Evolutionary conservation across 2,329 filamentous ascomycete species (phyloP).

Genomic region (Hypoxylon sp.): DNA sequence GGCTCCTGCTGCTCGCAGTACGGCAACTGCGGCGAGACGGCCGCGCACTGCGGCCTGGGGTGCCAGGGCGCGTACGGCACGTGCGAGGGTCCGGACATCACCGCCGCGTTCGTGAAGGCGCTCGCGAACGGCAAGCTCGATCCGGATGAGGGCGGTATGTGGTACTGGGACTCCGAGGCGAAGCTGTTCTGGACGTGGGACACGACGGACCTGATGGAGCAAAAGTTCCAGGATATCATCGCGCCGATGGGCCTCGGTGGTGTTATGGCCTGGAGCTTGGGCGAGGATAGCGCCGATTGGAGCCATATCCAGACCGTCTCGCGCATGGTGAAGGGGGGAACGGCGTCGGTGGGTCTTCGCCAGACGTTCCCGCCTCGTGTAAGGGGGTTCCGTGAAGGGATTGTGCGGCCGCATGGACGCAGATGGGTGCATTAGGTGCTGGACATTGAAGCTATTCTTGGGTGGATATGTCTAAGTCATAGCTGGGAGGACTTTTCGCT

Average conservation of each 20-base stretch:
- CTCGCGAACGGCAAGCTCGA: conserved; percentile 68
- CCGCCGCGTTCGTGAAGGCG: conserved; percentile 56
- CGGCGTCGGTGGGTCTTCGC: not conserved
- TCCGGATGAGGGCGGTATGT: conserved; percentile 71
- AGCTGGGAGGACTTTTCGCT: not conserved
- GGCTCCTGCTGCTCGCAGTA: conserved; percentile 36
- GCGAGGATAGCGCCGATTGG: conserved; percentile 71
- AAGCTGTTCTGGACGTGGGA: conserved; percentile 82
- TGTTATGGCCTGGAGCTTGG: conserved; percentile 82
- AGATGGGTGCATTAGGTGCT: not conserved
- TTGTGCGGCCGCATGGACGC: conserved; percentile 8
- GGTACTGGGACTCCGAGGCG: conserved; percentile 73
- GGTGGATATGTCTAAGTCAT: not conserved
- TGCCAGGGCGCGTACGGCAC: conserved; percentile 40
- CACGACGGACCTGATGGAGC: conserved; percentile 68
- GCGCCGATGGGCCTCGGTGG: conserved; percentile 71
- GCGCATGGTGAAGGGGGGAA: conserved; percentile 52
- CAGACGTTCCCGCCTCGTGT: not conserved
- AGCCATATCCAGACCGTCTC: conserved; percentile 58
- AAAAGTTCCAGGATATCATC: conserved; percentile 73
- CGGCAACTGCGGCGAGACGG: conserved; percentile 52
- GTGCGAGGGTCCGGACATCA: conserved; percentile 29
- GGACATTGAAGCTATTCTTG: not conserved
- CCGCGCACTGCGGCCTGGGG: conserved; percentile 46
- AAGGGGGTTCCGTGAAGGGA: not conserved